phyloP scores from a whole-genome alignment of 371 early-diverging fungal species.

The Mycotypha africana region DNA sequence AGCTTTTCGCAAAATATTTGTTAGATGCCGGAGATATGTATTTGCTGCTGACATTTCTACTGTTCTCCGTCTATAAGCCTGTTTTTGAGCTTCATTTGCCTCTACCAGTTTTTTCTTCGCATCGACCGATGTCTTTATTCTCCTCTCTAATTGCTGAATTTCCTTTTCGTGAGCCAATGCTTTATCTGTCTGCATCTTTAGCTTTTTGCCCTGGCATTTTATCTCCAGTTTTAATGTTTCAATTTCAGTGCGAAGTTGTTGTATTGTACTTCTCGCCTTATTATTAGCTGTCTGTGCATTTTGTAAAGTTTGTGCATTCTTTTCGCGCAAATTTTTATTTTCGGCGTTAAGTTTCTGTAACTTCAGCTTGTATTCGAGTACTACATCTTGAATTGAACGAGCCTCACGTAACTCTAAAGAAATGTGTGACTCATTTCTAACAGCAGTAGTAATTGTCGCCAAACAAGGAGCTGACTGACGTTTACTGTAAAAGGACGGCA shows the following conservation, averaged over 20 bases:
- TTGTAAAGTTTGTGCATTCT: conserved; percentile 45
- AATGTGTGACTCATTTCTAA: conserved; percentile 2
- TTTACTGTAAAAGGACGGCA: too few species aligned
- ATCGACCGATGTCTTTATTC: conserved; percentile 49
- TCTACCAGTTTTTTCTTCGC: conserved; percentile 63
- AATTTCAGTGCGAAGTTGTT: conserved; percentile 35
- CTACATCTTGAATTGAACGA: conserved; percentile 25
- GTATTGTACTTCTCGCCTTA: conserved; percentile 31
- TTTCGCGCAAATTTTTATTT: conserved; percentile 53
- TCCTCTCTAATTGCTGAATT: conserved; percentile 55
- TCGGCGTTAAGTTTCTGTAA: conserved; percentile 59
- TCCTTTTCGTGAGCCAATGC: conserved; percentile 55
- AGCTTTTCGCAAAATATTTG: conserved; percentile 20
- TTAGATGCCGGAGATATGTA: conserved; percentile 25
- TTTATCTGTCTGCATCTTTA: conserved; percentile 57
- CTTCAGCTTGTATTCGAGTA: conserved; percentile 56
- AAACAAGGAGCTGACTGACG: neutral
- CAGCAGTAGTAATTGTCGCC: neutral
- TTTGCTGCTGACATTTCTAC: conserved; percentile 35
- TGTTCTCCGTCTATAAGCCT: conserved; percentile 36
- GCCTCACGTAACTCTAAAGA: conserved; percentile 23
- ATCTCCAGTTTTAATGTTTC: conserved; percentile 65
- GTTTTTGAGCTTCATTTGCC: conserved; percentile 49
- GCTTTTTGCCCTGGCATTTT: conserved; percentile 60
- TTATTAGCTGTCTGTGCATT: conserved; percentile 39